These are phyloP conservation scores for Fennellomyces sp. DNA, from an alignment of 371 early-diverging fungal species.

Conservation along the genomic window DNA sequence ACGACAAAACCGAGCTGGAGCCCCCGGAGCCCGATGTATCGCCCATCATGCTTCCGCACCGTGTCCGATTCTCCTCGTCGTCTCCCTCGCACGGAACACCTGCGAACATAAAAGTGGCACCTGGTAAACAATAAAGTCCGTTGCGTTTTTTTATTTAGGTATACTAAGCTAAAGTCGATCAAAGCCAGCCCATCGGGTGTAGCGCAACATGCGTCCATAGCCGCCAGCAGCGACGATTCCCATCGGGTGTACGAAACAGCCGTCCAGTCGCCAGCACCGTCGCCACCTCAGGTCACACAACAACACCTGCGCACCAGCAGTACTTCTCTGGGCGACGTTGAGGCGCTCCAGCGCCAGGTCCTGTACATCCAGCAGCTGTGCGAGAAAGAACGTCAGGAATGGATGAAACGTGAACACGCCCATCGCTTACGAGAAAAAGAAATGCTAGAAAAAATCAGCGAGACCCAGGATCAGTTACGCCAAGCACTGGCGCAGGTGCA, in stretches of 20 bases:
- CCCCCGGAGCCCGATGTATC: not conserved
- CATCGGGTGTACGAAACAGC: constrained; percentile 15
- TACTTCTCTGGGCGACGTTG: constrained; percentile 5
- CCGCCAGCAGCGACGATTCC: constrained; percentile 17
- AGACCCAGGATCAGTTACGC: constrained; percentile 20
- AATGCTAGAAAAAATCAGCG: constrained; percentile 24
- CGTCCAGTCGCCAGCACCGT: constrained; percentile 8
- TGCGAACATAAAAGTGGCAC: not conserved
- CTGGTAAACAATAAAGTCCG: too few species aligned
- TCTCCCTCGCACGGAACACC: not conserved
- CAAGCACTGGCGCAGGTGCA: constrained; percentile 15
- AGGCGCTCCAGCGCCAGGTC: constrained; percentile 19
- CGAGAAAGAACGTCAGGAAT: constrained; percentile 16
- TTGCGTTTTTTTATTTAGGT: too few species aligned
- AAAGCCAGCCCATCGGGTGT: not conserved
- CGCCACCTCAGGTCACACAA: constrained; percentile 1
- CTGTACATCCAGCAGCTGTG: constrained; percentile 17
- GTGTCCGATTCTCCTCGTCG: not conserved
- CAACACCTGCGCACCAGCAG: not conserved
- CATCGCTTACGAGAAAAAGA: constrained; percentile 14
- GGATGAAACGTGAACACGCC: constrained; percentile 20
- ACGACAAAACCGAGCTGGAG: constrained; percentile 18
- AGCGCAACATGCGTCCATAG: not conserved
- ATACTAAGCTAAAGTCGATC: too few species aligned
- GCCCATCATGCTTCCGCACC: not conserved